These are phyloP conservation scores for Macroventuria anomochaeta DNA, from an alignment of 2,329 filamentous ascomycete species.

Conservation along the genomic window DNA sequence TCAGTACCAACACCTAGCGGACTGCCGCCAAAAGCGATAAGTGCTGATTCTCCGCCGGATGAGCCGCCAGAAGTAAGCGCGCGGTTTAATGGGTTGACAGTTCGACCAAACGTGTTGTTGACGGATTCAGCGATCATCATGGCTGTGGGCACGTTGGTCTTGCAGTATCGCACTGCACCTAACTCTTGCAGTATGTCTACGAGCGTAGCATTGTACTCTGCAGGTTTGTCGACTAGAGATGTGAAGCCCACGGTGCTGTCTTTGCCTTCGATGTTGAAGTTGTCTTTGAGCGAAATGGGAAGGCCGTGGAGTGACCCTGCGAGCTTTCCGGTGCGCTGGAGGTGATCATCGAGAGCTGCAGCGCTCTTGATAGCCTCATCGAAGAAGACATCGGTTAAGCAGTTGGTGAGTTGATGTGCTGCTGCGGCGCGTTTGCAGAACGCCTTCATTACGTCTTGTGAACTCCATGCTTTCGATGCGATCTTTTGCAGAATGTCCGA, in stretches of 20 bases:
- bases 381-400: constrained; percentile 65
- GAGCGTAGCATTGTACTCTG: constrained; percentile 61
- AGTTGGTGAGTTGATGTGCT: constrained; percentile 66
- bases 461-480: constrained; percentile 55
- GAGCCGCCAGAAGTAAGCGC: constrained; percentile 68
- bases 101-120: constrained; percentile 70
- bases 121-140: constrained; percentile 74
- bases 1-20: constrained; percentile 69
- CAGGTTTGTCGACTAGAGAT: constrained; percentile 66
- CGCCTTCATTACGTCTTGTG: constrained; percentile 59
- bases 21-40: constrained; percentile 66
- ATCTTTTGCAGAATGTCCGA: constrained; percentile 51
- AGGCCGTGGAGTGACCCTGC: constrained; percentile 64
- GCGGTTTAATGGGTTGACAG: constrained; percentile 67
- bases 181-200: constrained; percentile 64
- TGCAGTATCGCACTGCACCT: constrained; percentile 72
- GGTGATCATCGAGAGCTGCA: constrained; percentile 60
- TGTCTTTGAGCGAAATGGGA: constrained; percentile 73
- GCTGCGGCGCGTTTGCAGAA: constrained; percentile 63
- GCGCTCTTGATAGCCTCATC: constrained; percentile 60
- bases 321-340: constrained; percentile 53
- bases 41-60: constrained; percentile 70
- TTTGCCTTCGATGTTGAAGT: constrained; percentile 67
- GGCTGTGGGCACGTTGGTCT: constrained; percentile 73
- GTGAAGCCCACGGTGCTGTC: constrained; percentile 70